Conservation (phyloP, 495 filamentous ascomycete species). For the Amniculicola lignicola region DNA sequence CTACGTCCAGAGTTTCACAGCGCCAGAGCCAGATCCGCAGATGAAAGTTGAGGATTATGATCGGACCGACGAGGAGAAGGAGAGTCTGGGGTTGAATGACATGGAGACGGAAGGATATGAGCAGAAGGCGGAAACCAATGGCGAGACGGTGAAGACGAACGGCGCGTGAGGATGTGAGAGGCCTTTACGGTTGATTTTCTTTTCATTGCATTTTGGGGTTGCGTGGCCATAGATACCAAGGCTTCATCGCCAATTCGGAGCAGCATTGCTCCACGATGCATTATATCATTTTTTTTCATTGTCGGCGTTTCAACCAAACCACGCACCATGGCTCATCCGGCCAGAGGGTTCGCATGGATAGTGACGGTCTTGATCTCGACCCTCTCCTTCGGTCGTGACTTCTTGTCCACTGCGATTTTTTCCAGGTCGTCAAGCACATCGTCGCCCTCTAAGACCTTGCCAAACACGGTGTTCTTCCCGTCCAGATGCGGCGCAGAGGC, state of each 20-base stretch:
- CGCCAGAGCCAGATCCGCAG: conserved; percentile 71
- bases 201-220: conserved; percentile 8
- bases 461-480: conserved; percentile 92
- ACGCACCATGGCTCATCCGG: conserved; percentile 52
- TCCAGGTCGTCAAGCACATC: conserved; percentile 72
- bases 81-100: conserved; percentile 81
- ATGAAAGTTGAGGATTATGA: conserved; percentile 81
- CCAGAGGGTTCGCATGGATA: conserved; percentile 92
- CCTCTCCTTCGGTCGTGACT: conserved; percentile 72
- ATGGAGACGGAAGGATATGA: conserved; percentile 93
- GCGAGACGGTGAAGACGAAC: conserved; percentile 8
- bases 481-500: conserved; percentile 87
- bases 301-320: background rate
- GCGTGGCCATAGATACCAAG: conserved; percentile 26
- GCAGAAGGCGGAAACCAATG: conserved; percentile 18
- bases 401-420: conserved; percentile 79
- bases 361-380: conserved; percentile 71
- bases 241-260: conserved; percentile 19
- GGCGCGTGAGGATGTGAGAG: conserved; percentile 18
- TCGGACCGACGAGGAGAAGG: conserved; percentile 83
- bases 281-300: background rate
- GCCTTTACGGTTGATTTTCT: background rate
- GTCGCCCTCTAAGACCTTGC: conserved; percentile 69
- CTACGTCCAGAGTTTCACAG: conserved; percentile 85
- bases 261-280: background rate